These are phyloP conservation scores for Terfezia boudieri DNA, from an alignment of 495 filamentous ascomycete genomes.

Conservation along the genomic window DNA sequence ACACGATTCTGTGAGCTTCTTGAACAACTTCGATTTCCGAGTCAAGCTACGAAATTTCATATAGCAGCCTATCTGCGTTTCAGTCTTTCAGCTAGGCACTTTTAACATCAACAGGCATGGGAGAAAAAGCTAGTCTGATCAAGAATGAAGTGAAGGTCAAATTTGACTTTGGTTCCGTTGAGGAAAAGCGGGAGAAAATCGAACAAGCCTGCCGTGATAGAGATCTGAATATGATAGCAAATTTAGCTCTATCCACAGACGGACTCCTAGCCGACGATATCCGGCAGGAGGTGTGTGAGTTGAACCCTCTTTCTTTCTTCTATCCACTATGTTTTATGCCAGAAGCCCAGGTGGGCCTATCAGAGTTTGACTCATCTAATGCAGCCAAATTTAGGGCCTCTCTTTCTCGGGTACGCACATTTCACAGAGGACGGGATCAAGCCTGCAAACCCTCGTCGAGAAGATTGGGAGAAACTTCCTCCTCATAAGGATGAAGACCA, in stretches of 20 bases:
- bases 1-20: too few species aligned
- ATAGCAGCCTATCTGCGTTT: too few species aligned
- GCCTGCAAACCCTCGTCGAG: neutral
- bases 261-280: slow-evolving; percentile 66
- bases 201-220: slow-evolving; percentile 40
- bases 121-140: too few species aligned
- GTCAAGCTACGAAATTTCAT: too few species aligned
- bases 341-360: neutral
- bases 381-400: slow-evolving; percentile 7
- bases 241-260: slow-evolving; percentile 44
- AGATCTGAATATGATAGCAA: slow-evolving; percentile 39
- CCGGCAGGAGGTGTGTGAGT: slow-evolving; percentile 67
- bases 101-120: too few species aligned
- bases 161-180: neutral
- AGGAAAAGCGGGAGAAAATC: slow-evolving; percentile 29
- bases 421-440: neutral
- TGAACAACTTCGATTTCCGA: too few species aligned
- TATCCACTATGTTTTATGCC: neutral
- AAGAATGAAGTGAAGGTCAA: too few species aligned
- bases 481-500: slow-evolving; percentile 16
- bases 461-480: slow-evolving; percentile 17
- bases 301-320: slow-evolving; percentile 1
- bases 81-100: too few species aligned
- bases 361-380: neutral
- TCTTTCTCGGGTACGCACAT: slow-evolving; percentile 12